Conservation (phyloP, 2,329 filamentous ascomycete species). For the Aspergillus tamarii region DNA sequence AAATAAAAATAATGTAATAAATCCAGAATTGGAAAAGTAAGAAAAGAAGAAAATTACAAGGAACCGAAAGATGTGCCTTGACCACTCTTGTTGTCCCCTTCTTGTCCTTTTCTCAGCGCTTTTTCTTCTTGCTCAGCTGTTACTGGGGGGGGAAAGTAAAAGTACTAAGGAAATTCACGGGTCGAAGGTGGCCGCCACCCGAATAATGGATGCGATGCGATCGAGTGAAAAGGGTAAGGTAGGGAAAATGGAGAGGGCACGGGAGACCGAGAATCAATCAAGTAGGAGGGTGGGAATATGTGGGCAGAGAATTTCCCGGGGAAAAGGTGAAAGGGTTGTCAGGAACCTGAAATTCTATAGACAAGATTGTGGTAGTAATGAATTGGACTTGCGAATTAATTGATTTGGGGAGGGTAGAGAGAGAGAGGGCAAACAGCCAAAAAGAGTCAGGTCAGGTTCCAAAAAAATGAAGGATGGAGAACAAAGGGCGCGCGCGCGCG, state of each 20-base stretch:
- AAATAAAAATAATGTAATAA: neutral
- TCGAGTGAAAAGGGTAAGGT: neutral
- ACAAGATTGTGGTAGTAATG: neutral
- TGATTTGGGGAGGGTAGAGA: neutral
- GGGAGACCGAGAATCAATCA: neutral
- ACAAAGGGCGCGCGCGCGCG: neutral
- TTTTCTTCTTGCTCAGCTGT: neutral
- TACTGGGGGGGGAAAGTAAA: conserved; percentile 2
- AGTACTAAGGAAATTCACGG: conserved; percentile 1
- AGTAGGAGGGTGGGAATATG: conserved; percentile 2
- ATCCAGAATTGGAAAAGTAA: neutral
- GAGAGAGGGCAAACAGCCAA: neutral
- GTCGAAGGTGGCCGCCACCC: conserved; percentile 15
- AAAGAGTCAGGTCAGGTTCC: neutral
- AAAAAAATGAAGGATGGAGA: neutral
- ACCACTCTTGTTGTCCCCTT: neutral
- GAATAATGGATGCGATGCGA: conserved; percentile 13
- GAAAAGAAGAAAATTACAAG: neutral
- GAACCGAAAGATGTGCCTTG: neutral
- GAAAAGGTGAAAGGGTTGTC: neutral
- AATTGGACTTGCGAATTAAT: neutral
- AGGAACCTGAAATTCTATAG: neutral
- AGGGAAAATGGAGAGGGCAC: neutral
- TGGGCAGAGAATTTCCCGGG: conserved; percentile 14
- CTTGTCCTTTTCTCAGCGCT: neutral